Conservation (phyloP, 1,139 yeast genomes). For the Kluyveromyces marxianus region DNA sequence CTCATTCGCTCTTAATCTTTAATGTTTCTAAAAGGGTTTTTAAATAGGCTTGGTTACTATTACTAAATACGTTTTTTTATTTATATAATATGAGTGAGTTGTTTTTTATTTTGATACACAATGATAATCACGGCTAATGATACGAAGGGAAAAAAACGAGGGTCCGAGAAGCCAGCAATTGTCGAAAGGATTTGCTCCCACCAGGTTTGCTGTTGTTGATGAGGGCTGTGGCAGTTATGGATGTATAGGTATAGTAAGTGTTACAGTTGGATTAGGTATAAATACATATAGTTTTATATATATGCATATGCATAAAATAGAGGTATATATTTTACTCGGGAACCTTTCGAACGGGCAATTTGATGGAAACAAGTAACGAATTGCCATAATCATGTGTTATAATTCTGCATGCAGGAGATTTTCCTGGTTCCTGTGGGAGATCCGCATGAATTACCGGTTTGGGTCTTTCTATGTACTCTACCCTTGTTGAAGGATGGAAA, state of each 20-base stretch:
- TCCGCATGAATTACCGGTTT: slow-evolving; percentile 15
- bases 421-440: background rate
- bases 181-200: no score
- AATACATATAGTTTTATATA: background rate
- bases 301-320: background rate
- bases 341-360: slow-evolving; percentile 6
- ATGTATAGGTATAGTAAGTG: no score
- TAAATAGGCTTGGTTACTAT: background rate
- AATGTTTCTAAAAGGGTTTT: background rate
- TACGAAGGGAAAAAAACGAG: no score
- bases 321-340: background rate
- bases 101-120: background rate
- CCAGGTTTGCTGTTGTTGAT: no score
- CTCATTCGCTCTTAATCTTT: background rate
- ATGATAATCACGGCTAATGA: no score
- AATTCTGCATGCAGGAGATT: slow-evolving; percentile 23
- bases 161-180: no score
- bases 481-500: slow-evolving; percentile 33
- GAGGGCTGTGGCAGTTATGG: no score
- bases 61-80: background rate
- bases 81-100: background rate
- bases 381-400: slow-evolving; percentile 28
- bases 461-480: slow-evolving; percentile 20
- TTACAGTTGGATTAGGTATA: no score
- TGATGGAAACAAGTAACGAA: slow-evolving; percentile 23